A percentile compares a stretch with the other conserved stretches of the same genome.
phyloP scores from a whole-genome alignment of 2,329 filamentous ascomycete species.

The Plenodomus tracheiphilus region DNA sequence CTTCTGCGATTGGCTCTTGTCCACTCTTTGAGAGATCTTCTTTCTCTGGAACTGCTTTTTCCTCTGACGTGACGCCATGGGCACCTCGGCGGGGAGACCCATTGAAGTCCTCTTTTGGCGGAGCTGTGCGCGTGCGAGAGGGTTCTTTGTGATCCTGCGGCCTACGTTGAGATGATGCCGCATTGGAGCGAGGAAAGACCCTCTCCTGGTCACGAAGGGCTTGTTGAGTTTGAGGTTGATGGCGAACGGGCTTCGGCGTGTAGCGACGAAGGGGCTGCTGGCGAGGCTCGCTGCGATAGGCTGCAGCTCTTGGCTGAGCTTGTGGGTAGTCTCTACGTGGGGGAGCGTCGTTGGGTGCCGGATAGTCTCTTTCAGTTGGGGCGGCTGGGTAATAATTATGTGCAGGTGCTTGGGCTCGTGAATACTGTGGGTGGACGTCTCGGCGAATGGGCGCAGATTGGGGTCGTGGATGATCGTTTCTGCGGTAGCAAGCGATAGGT shows the following conservation, averaged over 20 bases:
- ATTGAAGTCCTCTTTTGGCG: slow-evolving; percentile 14
- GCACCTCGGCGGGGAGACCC: slow-evolving; percentile 11
- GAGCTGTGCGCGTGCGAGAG: slow-evolving; percentile 11
- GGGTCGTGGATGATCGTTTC: slow-evolving; percentile 8
- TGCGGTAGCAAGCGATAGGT: slow-evolving; percentile 8
- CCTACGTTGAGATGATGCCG: slow-evolving; percentile 20
- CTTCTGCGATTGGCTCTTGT: slow-evolving; percentile 1
- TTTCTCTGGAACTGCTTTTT: not conserved
- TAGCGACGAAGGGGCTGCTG: not conserved
- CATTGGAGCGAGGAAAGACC: slow-evolving; percentile 8
- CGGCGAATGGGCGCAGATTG: slow-evolving; percentile 3
- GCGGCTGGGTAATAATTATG: no score
- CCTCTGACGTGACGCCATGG: slow-evolving; percentile 2
- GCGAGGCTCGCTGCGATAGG: not conserved
- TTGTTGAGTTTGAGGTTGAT: slow-evolving; percentile 22
- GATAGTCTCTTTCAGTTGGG: not conserved
- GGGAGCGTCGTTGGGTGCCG: not conserved
- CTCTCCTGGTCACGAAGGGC: slow-evolving; percentile 19
- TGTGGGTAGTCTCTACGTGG: slow-evolving; percentile 1
- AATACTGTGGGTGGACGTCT: not conserved
- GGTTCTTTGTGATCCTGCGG: slow-evolving; percentile 17
- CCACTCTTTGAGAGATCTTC: not conserved
- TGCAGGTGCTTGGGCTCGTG: no score
- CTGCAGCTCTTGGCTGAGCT: not conserved
- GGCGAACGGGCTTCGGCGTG: slow-evolving; percentile 16